phyloP scores from a whole-genome alignment of 208 protist genomes.

The Herpetomonas tarakana region DNA sequence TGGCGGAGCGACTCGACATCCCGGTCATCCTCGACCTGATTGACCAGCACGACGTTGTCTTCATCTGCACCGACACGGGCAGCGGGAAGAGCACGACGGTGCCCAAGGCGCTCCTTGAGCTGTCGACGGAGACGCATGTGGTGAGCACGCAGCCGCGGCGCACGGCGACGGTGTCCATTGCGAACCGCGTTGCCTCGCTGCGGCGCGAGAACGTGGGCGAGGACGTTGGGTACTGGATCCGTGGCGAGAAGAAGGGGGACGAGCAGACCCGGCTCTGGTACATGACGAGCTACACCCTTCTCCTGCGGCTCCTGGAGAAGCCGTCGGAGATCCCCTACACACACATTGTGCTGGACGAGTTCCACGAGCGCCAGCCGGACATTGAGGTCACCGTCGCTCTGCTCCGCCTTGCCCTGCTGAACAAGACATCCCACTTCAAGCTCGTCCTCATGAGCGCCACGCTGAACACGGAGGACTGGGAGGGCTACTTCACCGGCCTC shows the following conservation, averaged over 20 bases:
- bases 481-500: conserved; percentile 79
- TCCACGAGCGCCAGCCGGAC: conserved; percentile 95
- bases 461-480: conserved; percentile 84
- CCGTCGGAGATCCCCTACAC: conserved; percentile 60
- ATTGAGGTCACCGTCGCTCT: conserved; percentile 89
- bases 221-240: conserved; percentile 87
- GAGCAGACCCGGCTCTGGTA: conserved; percentile 84
- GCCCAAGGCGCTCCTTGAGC: conserved; percentile 79
- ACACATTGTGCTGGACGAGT: conserved; percentile 94
- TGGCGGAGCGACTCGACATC: conserved; percentile 81
- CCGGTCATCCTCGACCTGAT: conserved; percentile 77
- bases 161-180: conserved; percentile 71
- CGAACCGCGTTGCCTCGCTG: conserved; percentile 57
- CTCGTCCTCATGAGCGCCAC: conserved; percentile 92
- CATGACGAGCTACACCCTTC: conserved; percentile 88
- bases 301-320: conserved; percentile 65
- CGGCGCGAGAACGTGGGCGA: conserved; percentile 60
- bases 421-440: conserved; percentile 47
- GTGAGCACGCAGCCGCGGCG: conserved; percentile 78
- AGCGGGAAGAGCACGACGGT: conserved; percentile 86
- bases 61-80: conserved; percentile 86
- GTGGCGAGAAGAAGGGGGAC: conserved; percentile 72
- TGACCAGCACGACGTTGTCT: conserved; percentile 79
- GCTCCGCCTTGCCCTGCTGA: conserved; percentile 72
- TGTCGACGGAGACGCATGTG: conserved; percentile 31